A percentile compares a stretch with the other conserved stretches of the same genome.
These are phyloP conservation scores for Beauveria medogensis DNA, from an alignment of 2,329 filamentous ascomycete species.

Conservation along the genomic window DNA sequence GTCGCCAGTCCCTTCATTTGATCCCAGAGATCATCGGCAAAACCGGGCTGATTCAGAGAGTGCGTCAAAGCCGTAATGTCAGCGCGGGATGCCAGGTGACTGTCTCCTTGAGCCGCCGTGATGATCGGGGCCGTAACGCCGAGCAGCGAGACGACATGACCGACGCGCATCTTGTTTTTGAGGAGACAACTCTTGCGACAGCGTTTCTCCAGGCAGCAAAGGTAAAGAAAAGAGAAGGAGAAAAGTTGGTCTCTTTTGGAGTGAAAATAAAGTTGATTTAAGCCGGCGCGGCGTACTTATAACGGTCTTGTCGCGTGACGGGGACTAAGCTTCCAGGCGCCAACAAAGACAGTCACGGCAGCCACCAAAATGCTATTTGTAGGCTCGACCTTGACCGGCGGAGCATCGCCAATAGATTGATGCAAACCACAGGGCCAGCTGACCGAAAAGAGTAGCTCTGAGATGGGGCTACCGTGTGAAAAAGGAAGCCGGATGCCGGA, in stretches of 20 bases:
- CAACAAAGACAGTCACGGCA: not conserved
- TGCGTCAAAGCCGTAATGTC: not conserved
- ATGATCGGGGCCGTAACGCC: not conserved
- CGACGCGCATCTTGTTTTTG: not conserved
- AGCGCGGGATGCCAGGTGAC: not conserved
- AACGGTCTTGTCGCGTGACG: not conserved
- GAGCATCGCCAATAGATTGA: not conserved
- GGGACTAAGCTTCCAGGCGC: not conserved
- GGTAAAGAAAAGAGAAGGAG: not conserved
- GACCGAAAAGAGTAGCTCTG: not conserved
- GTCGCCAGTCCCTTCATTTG: constrained; percentile 18
- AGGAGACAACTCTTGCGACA: not conserved
- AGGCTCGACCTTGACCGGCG: not conserved
- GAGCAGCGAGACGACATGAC: not conserved
- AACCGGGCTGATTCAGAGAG: constrained; percentile 2
- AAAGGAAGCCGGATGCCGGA: not conserved
- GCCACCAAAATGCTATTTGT: not conserved
- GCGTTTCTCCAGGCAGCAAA: not conserved
- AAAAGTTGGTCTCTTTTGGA: not conserved
- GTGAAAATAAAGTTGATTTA: too few relatives aligned
- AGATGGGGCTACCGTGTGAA: not conserved
- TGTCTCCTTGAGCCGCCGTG: not conserved
- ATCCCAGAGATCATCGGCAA: constrained; percentile 18
- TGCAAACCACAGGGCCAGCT: not conserved
- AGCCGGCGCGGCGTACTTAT: not conserved